Evolutionary conservation across 2,329 filamentous ascomycete genomes (phyloP).

Genomic region (Lasiodiplodia gonubiensis): DNA sequence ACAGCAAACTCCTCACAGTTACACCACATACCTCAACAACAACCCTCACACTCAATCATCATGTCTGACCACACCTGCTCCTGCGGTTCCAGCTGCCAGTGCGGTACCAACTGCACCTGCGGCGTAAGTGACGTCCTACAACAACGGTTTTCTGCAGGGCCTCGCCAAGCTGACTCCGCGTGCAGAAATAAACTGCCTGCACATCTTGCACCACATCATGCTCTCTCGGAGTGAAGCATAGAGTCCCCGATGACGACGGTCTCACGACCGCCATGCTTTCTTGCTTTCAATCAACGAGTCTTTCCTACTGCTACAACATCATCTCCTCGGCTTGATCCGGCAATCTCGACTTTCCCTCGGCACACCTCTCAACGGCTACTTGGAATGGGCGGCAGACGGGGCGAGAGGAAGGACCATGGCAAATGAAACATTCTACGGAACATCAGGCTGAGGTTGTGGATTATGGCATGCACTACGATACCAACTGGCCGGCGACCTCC

Average conservation of each 20-base stretch:
- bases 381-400: not conserved
- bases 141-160: not conserved
- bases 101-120: conserved; percentile 34
- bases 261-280: conserved; percentile 4
- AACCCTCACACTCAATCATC: conserved; percentile 13
- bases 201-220: not conserved
- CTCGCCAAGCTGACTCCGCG: conserved; percentile 8
- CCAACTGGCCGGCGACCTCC: not conserved
- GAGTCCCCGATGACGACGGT: not conserved
- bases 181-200: conserved; percentile 24
- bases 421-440: not conserved
- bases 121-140: conserved; percentile 31
- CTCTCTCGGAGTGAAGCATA: conserved; percentile 13
- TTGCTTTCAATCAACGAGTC: conserved; percentile 14
- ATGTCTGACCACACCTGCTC: conserved; percentile 32
- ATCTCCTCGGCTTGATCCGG: not conserved
- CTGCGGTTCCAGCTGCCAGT: conserved; percentile 34
- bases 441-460: not conserved
- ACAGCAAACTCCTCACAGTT: conserved; percentile 13
- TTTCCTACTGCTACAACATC: not conserved
- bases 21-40: conserved; percentile 6
- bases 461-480: conserved; percentile 8
- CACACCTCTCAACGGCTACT: not conserved
- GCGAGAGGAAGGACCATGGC: not conserved
- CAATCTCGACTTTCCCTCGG: not conserved